Conservation (phyloP, 2,329 filamentous ascomycete genomes). For the Ramularia endophylla region DNA sequence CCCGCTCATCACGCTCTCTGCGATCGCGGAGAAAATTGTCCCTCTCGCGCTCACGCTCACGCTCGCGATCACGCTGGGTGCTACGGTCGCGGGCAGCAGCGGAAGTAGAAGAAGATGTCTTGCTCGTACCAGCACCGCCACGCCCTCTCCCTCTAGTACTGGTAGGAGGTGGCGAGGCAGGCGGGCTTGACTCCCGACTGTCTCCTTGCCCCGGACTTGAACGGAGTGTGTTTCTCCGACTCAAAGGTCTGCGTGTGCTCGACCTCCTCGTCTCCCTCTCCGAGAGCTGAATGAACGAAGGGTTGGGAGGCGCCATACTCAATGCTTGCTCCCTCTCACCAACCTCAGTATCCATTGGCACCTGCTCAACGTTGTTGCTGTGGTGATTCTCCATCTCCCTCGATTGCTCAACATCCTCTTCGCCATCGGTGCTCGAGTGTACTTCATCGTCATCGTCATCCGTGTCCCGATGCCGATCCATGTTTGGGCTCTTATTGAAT, state of each 20-base stretch:
- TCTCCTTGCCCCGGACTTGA: constrained; percentile 12
- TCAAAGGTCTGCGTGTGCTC: constrained; percentile 14
- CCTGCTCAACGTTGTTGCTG: constrained; percentile 6
- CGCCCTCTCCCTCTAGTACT: constrained; percentile 9
- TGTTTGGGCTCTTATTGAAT: constrained; percentile 33
- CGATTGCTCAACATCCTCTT: constrained; percentile 1
- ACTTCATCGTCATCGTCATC: constrained; percentile 32
- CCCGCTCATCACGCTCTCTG: neutral
- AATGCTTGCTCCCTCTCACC: constrained; percentile 10
- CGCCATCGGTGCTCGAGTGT: constrained; percentile 21
- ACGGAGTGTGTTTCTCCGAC: constrained; percentile 14
- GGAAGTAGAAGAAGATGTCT: constrained; percentile 4
- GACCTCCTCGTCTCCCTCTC: constrained; percentile 13
- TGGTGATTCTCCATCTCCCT: constrained; percentile 6
- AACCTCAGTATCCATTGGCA: constrained; percentile 2
- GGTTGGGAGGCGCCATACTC: neutral
- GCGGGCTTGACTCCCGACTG: constrained; percentile 15
- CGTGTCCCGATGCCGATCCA: constrained; percentile 26
- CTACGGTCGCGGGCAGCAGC: neutral
- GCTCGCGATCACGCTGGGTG: neutral
- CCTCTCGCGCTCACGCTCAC: constrained; percentile 1
- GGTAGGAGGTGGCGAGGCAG: constrained; percentile 15
- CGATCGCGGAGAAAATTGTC: constrained; percentile 1
- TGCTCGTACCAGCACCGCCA: constrained; percentile 4
- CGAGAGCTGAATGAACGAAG: neutral